These are phyloP conservation scores for Glycine soja DNA, from an alignment of 306 rosid species.

Conservation along the genomic window DNA sequence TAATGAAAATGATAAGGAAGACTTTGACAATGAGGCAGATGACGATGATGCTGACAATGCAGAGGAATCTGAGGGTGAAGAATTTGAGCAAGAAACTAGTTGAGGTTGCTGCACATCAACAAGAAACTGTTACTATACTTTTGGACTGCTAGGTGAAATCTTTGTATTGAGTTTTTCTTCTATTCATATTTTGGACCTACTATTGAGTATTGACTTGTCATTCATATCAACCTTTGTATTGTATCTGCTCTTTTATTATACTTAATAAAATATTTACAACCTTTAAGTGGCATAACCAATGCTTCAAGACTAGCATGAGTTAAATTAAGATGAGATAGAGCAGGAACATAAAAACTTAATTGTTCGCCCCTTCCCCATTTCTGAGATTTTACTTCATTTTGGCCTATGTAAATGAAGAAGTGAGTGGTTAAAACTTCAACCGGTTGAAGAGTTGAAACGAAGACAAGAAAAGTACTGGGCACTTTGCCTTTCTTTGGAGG, in stretches of 20 bases:
- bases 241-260: slow-evolving; percentile 4
- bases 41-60: slow-evolving; percentile 77
- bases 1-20: slow-evolving; percentile 80
- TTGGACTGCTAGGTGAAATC: neutral
- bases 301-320: neutral
- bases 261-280: neutral
- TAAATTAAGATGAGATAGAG: too few relatives aligned
- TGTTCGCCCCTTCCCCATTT: neutral
- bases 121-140: slow-evolving; percentile 3
- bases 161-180: slow-evolving; percentile 16
- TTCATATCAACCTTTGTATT: slow-evolving; percentile 14
- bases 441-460: neutral
- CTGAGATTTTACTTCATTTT: neutral
- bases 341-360: neutral
- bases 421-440: neutral
- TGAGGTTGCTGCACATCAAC: slow-evolving; percentile 52
- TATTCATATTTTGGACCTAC: neutral
- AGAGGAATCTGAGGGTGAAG: slow-evolving; percentile 93
- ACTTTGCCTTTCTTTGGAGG: too few relatives aligned
- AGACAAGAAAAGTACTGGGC: neutral
- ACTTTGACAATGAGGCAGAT: slow-evolving; percentile 71
- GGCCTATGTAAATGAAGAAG: neutral
- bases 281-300: slow-evolving; percentile 5
- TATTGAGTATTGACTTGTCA: neutral
- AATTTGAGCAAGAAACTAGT: slow-evolving; percentile 92